Base-by-base conservation (phyloP, 192 early-diverging fungal genomes). In the Backusella tuberculispora region DNA sequence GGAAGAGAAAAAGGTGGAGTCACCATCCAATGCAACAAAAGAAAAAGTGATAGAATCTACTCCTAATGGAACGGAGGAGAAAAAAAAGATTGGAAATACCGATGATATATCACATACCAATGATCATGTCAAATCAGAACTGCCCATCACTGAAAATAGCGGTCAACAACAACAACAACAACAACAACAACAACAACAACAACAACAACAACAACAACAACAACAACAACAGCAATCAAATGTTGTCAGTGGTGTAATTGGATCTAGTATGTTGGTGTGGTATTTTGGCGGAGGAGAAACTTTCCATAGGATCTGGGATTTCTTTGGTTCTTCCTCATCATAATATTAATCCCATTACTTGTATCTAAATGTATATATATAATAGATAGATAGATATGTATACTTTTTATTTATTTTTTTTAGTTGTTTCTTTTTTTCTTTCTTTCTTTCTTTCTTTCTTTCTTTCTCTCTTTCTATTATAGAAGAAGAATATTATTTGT, bases 251-350 rank as follows among this genome's bases (percentile, higher is more conserved):
- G 26, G 42, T 24, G 10, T 42, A 4, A 26, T 69, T 46, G 68
- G 68, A 24, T 46, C 68, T 6, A 47, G 68, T 44, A 47, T 69
- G 68, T 6, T 69, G 14, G 24, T 69, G 44, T 69, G 68, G 68
- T 69, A 69, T 29, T 17, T 69, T 46, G 45, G 68, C 15, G 68
- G 68, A 69, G 68, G 42, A 69, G 68, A 69, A 46, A 24, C 21
- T 8, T 46, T 69, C 5, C 19, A 45, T 29, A 69, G 45, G 15
- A 24, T 69, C 44, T 45, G 68, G 42, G 17, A 69, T 69, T 69
- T 69, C 14, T 47, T 69, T 38, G 41, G 38, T 67, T 67, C 66
- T 42, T 67, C 66, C 43, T 67, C 38, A 13, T 43, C 19, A 41
- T 67, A 66, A 34, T 34, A 34, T 34, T 34, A 34, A 34, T 34